These are phyloP conservation scores for Penicillium canariense DNA, from an alignment of 495 filamentous ascomycete genomes.

Conservation along the genomic window DNA sequence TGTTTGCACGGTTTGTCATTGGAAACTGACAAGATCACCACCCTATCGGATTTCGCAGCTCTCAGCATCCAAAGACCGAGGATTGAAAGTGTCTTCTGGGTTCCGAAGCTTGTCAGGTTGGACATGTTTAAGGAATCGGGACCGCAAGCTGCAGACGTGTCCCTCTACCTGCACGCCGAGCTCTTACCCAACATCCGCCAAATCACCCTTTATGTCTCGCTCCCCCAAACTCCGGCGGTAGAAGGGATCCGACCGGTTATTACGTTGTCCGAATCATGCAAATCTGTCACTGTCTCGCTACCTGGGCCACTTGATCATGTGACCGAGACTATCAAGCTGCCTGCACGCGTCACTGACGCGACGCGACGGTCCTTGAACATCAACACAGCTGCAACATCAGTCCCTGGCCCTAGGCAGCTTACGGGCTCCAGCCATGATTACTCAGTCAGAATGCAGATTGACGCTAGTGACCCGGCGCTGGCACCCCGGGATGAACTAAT, in stretches of 20 bases:
- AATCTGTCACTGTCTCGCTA: constrained; percentile 36
- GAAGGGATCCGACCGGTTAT: constrained; percentile 31
- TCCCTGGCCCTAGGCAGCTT: background rate
- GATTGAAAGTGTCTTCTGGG: background rate
- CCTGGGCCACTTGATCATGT: constrained; percentile 47
- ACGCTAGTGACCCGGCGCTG: constrained; percentile 33
- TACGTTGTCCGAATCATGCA: constrained; percentile 41
- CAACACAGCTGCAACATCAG: background rate
- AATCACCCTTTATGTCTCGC: constrained; percentile 68
- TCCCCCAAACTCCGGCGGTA: constrained; percentile 48
- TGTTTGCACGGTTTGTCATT: constrained; percentile 1
- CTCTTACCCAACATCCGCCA: constrained; percentile 83
- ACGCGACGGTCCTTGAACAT: constrained; percentile 23
- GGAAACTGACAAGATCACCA: background rate
- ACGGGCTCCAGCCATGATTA: constrained; percentile 25
- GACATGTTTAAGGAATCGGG: constrained; percentile 4
- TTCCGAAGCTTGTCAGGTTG: background rate
- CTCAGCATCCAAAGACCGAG: background rate
- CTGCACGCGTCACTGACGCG: constrained; percentile 53
- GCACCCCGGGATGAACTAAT: constrained; percentile 25
- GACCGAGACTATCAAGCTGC: constrained; percentile 59
- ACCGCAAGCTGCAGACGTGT: constrained; percentile 4
- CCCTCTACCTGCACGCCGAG: constrained; percentile 74
- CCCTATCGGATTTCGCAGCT: background rate
- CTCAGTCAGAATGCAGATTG: constrained; percentile 70